Base-by-base conservation (phyloP, 108 stramenopile genomes). In the Cyclostephanos invisitatus region DNA sequence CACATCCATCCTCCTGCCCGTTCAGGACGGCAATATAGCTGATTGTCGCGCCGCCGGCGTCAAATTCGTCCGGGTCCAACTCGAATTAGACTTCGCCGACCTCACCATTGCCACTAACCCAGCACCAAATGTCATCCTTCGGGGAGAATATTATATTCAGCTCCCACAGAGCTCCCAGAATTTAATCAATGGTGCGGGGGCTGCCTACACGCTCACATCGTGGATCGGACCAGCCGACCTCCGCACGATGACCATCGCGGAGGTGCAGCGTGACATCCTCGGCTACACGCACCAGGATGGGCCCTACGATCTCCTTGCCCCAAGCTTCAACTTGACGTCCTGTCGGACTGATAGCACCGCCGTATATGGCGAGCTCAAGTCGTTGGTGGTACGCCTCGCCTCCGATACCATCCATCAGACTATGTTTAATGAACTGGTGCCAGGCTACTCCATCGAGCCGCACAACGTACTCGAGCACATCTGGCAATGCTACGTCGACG, bases 141-240 rank as follows among this genome's bases (percentile, higher is more conserved):
- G 20, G 7, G 49, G 18, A 4, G 49, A 50, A 4, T 50, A 50
- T 20, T 50, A 50, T 9, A 50, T 50, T 8, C 18, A 50, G 10
- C 49, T 50, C 20, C 49, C 49, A 4, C 49, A 50, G 20, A 50
- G 7, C 4, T 50, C 49, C 49, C 3, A 8, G 6, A 9, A n/a
- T 20, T 4, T 50, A 3, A n/a, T 8, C 49, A 50, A 50, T 20
- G 49, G 49, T 20, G 10, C 4, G 18, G 49, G 49, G 5, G 49
- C 20, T 2, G 49, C 24, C 36, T 32, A 51, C 7, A 51, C 18
- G 2, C 10, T 67, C 2, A 29, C 28, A 18, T 54, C 67, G 18
- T 67, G 49, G 27, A 28, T 35, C 8, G 67, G 67, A 3, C 29
- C 67, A 17, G 67, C 10, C n/a, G 67, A 67, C 24, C 53, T 55